A percentile compares a stretch with the other conserved stretches of the same genome.
These are phyloP conservation scores for Fusarium ramigenum DNA, from an alignment of 2,329 filamentous ascomycete genomes.

Conservation along the genomic window DNA sequence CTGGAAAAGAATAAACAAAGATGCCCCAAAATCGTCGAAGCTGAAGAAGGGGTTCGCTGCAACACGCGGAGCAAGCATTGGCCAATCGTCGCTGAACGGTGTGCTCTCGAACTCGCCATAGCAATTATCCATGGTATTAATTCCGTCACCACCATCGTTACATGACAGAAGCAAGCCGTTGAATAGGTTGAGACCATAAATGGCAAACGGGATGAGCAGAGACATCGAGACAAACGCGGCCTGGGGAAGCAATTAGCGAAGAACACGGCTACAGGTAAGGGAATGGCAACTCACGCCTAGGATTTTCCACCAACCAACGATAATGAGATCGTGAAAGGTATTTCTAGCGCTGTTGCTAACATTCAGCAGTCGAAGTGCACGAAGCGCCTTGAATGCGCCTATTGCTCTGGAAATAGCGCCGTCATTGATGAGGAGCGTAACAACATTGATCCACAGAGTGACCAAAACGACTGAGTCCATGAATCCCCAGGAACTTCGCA, in stretches of 20 bases:
- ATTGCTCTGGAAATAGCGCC: constrained; percentile 89
- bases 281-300: constrained; percentile 70
- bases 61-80: constrained; percentile 82
- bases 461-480: constrained; percentile 92
- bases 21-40: constrained; percentile 94
- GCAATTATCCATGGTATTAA: constrained; percentile 75
- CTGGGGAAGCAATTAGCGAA: constrained; percentile 41
- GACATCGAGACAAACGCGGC: constrained; percentile 94
- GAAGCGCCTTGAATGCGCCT: constrained; percentile 95
- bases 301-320: constrained; percentile 94
- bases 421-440: constrained; percentile 82
- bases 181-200: constrained; percentile 95
- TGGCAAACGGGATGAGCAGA: constrained; percentile 93
- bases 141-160: constrained; percentile 68
- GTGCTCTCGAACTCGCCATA: constrained; percentile 82
- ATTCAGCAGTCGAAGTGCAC: constrained; percentile 90
- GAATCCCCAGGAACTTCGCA: constrained; percentile 94
- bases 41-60: constrained; percentile 85
- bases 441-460: constrained; percentile 94
- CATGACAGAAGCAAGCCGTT: constrained; percentile 81
- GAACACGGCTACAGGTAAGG: neutral
- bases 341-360: constrained; percentile 95
- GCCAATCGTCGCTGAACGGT: constrained; percentile 79
- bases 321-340: constrained; percentile 96
- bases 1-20: constrained; percentile 96